Evolutionary conservation across 306 rosid species (phyloP).

Genomic region (Adenanthera pavonina): DNA sequence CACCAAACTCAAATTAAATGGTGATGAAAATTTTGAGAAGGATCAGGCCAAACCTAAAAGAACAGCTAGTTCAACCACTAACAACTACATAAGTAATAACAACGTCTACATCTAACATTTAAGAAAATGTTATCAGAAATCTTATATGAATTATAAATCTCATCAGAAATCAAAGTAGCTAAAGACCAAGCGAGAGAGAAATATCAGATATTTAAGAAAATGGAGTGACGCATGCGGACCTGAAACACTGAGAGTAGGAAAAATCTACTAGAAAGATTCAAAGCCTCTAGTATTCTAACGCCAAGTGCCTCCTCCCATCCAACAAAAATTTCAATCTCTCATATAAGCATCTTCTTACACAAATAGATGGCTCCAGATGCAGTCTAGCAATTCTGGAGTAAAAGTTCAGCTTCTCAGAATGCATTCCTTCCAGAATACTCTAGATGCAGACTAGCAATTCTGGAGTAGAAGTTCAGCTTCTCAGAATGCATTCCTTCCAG

Average conservation of each 20-base stretch:
- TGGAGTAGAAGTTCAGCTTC: background rate
- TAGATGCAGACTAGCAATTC: background rate
- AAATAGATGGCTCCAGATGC: background rate
- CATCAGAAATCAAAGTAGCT: background rate
- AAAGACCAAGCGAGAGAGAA: background rate
- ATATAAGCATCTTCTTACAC: background rate
- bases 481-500: background rate
- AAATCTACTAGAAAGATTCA: background rate
- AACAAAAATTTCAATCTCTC: background rate
- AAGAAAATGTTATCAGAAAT: no score
- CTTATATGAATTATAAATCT: background rate
- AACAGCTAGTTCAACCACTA: background rate
- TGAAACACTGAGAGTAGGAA: background rate
- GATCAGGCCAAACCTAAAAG: background rate
- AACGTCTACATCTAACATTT: background rate
- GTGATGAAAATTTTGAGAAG: background rate
- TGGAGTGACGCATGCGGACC: background rate
- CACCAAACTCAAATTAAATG: background rate
- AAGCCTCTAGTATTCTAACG: background rate
- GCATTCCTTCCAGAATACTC: constrained; percentile 2
- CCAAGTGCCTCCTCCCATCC: background rate
- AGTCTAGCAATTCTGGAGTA: background rate
- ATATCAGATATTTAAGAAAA: background rate
- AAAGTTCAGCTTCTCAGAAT: background rate
- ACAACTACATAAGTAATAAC: background rate